Base-by-base conservation (phyloP, 2,329 filamentous ascomycete species). In the Colletotrichum phormii region DNA sequence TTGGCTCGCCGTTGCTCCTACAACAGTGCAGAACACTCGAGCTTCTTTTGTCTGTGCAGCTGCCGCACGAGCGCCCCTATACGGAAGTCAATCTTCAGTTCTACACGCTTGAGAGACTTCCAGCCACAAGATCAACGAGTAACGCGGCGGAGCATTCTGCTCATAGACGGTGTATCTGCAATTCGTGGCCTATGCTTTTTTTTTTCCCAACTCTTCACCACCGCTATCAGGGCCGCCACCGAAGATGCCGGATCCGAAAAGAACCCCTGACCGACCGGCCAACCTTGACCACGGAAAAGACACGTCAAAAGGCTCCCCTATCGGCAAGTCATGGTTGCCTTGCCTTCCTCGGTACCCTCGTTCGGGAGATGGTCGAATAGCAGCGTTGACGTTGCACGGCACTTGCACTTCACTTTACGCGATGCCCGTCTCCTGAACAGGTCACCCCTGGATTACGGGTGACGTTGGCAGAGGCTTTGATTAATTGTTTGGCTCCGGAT, bases 291-390 rank as follows among this genome's bases (percentile, higher is more conserved):
- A 57, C 46, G 18, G 54, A 64, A 60, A 63, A 69, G 71, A 65
- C 71, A 71, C 71, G 66, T 71, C 60, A 64, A 70, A 22, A 24
- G 31, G 22, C 49, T 71, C 35, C 35, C 18, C 15, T 31, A 18
- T 55, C 42, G 33, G 54, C 22, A 60, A 37, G 65, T 6, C 65
- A 72, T 69, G 70, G 59, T 31, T 72, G 57, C 65, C 70, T 72
- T 69, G 66, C 59, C 26, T 49, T 59, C 31, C 33, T n/a, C 6
- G 59, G 2, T 13, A 29, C 54, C 22, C 55, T 42, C 31, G 18
- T 49, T 46, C 18, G 54, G 35, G 35, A 37, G 35, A 37, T 55
- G 55, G 54, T 24, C 71, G 42, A 58, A 61, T 53, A 33, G 26
- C 60, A 46, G 69, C 11, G 42, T 69, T 42, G 46, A 69, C 26